phyloP scores from a whole-genome alignment of 176 grass and related monocot genomes.

The Phoenix dactylifera region DNA sequence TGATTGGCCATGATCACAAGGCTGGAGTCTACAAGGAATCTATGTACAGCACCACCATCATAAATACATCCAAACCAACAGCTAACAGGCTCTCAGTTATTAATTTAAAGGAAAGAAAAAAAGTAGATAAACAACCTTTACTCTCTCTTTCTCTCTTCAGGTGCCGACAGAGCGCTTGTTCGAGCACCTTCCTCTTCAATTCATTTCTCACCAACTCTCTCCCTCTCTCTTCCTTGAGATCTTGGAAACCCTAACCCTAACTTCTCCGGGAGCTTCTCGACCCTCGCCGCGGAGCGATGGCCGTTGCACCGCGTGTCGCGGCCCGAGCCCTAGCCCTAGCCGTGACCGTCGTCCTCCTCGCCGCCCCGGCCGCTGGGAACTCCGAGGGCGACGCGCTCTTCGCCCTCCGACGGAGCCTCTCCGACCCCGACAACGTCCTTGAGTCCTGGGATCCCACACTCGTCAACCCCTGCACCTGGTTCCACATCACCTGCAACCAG shows the following conservation, averaged over 20 bases:
- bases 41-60: no score
- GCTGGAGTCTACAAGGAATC: no score
- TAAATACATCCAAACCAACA: no score
- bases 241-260: conserved; percentile 11
- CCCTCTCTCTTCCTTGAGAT: background rate
- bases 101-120: no score
- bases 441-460: conserved; percentile 20
- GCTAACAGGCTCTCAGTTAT: no score
- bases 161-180: no score
- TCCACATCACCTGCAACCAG: conserved; percentile 33
- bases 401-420: conserved; percentile 30
- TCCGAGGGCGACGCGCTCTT: conserved; percentile 61
- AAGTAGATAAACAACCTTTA: no score
- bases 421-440: conserved; percentile 10
- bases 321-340: background rate
- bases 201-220: no score
- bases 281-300: conserved; percentile 27
- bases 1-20: no score
- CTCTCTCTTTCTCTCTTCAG: no score
- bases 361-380: conserved; percentile 36
- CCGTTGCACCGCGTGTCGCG: conserved; percentile 16
- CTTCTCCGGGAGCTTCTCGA: conserved; percentile 4
- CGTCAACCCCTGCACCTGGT: conserved; percentile 22
- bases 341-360: conserved; percentile 2
- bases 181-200: no score